Conservation (phyloP, 1,139 yeast genomes). For the Nakaseomyces delphensis region DNA sequence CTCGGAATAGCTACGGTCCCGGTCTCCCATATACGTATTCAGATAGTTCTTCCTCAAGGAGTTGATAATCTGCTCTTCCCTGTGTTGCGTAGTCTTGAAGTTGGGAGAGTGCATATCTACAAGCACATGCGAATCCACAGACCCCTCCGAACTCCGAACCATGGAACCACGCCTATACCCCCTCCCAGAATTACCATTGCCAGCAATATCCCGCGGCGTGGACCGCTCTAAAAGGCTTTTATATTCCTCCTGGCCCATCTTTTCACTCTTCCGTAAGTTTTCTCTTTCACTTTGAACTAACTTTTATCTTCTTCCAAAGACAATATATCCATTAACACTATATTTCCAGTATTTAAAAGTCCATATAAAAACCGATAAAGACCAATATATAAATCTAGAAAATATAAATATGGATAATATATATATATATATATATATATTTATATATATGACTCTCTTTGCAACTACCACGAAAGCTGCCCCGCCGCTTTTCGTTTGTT, state of each 20-base stretch:
- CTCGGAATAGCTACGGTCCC: conserved; percentile 2
- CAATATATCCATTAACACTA: no score
- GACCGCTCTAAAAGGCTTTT: neutral
- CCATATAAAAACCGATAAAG: no score
- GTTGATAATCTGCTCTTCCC: conserved; percentile 24
- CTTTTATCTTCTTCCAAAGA: no score
- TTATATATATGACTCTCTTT: no score
- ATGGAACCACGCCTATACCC: conserved; percentile 7
- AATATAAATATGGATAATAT: no score
- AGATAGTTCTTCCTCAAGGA: conserved; percentile 24
- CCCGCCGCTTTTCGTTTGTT: no score
- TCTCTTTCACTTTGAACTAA: no score
- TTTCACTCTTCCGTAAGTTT: no score
- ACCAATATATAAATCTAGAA: no score
- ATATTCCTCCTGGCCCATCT: neutral
- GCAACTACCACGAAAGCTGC: no score
- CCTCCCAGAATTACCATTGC: conserved; percentile 4
- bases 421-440: no score
- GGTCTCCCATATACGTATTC: conserved; percentile 11
- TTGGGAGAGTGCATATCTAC: conserved; percentile 31
- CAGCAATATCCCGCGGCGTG: neutral
- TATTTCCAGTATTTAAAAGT: no score
- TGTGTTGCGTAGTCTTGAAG: conserved; percentile 23
- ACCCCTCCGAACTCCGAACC: neutral
- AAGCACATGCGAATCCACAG: conserved; percentile 18